phyloP scores from a whole-genome alignment of 2,329 filamentous ascomycete species.

The Chaetomium globosum region DNA sequence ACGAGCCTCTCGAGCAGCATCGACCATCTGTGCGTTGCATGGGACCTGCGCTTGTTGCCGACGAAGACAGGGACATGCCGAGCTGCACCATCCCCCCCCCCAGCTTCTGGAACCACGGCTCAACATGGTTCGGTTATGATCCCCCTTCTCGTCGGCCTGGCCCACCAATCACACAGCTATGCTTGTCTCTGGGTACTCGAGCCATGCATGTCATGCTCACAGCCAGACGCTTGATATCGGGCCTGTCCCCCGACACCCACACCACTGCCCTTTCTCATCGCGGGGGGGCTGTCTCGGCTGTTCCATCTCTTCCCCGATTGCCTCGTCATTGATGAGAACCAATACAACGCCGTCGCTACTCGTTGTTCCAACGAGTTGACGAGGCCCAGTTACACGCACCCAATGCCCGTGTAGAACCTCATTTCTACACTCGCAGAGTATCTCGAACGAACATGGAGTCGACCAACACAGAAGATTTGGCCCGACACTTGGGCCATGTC shows the following conservation, averaged over 20 bases:
- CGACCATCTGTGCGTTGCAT: conserved; percentile 1
- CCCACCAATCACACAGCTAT: background rate
- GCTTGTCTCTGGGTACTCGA: background rate
- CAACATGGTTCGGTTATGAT: background rate
- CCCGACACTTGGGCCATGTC: conserved; percentile 28
- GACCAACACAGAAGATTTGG: background rate
- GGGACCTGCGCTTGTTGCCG: conserved; percentile 1
- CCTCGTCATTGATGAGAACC: background rate
- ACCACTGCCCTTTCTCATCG: background rate
- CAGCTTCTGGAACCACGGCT: conserved; percentile 6
- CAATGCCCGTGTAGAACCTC: conserved; percentile 1
- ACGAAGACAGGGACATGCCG: background rate
- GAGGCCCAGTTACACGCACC: background rate
- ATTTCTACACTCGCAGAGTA: conserved; percentile 1
- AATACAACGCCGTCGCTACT: background rate
- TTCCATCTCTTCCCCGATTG: background rate
- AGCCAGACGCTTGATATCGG: conserved; percentile 4
- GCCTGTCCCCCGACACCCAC: background rate
- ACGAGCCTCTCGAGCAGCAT: background rate
- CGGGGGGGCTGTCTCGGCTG: background rate
- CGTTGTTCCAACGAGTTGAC: background rate
- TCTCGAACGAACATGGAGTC: conserved; percentile 8
- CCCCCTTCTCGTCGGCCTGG: background rate
- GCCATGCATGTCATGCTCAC: background rate
- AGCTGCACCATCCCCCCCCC: background rate